These are phyloP conservation scores for Metschnikowia chrysomelidarum DNA, from an alignment of 805 yeast species.

Conservation along the genomic window DNA sequence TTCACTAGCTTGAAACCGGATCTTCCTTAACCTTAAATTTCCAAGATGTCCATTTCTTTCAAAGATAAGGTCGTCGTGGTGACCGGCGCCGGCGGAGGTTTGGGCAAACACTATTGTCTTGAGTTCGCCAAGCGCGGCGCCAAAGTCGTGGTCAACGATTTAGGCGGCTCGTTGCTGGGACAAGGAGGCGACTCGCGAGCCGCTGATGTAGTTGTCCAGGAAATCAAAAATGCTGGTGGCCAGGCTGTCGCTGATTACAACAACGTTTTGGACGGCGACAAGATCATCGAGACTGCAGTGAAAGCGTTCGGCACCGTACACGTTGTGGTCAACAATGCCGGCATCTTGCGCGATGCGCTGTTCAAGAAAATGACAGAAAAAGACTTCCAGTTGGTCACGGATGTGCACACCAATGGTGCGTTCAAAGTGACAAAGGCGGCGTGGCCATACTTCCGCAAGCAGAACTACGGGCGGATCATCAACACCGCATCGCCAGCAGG, in stretches of 20 bases:
- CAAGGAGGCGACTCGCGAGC: slow-evolving; percentile 66
- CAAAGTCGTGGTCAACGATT: slow-evolving; percentile 90
- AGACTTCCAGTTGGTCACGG: slow-evolving; percentile 75
- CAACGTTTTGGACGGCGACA: slow-evolving; percentile 82
- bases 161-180: slow-evolving; percentile 82
- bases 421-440: slow-evolving; percentile 83
- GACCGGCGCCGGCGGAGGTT: slow-evolving; percentile 98
- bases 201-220: slow-evolving; percentile 88
- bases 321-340: slow-evolving; percentile 89
- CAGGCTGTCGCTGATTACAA: slow-evolving; percentile 92
- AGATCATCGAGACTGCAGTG: slow-evolving; percentile 81
- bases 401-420: slow-evolving; percentile 90
- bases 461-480: slow-evolving; percentile 82
- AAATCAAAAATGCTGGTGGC: slow-evolving; percentile 75
- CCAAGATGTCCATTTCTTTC: slow-evolving; percentile 37
- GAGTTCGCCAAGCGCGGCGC: slow-evolving; percentile 91
- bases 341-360: slow-evolving; percentile 84
- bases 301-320: slow-evolving; percentile 87
- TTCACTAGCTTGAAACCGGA: no score
- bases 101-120: slow-evolving; percentile 84
- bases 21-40: background rate
- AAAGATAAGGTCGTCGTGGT: slow-evolving; percentile 87
- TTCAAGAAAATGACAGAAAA: slow-evolving; percentile 82
- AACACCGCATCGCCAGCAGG: slow-evolving; percentile 99
- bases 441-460: slow-evolving; percentile 85